Evolutionary conservation across 495 filamentous ascomycete species (phyloP), one percentile per base, ranked within the genome.

Genomic region (Daldinia childiae): DNA sequence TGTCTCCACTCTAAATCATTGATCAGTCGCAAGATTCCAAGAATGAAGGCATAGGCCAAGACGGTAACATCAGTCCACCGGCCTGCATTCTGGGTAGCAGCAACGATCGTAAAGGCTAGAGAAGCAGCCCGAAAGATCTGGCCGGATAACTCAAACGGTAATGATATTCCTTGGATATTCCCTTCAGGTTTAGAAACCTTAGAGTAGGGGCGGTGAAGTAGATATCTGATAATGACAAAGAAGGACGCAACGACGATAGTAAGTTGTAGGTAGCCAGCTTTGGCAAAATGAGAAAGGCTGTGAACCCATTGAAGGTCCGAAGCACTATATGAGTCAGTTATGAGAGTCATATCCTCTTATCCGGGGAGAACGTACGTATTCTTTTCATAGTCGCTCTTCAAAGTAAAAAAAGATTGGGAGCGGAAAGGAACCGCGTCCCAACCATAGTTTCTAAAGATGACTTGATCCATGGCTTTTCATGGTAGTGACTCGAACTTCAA

Each of bases 1-100:
- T 79, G 79, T 32, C 79, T 77, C 81, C 81, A 82, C 66, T 75
- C 73, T 14, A 75, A 48, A 55, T 78, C 72, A 52, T 63, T 73
- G 45, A 69, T 50, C 17, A 82, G 74, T 7, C 81, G 79, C 30
- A 74, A 55, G 43, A 82, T 68, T 36, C 81, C 80, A 8, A 82
- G 68, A 48, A 77, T 19, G 43, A 81, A 79, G 9, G 75, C 79
- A 48, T 79, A 79, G 55, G 67, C 68, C 29, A 79, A 57, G 12
- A 62, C 62, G 15, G 66, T 52, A 19, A 67, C 76, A 65, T 80
- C 74, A 52, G 70, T 64, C 79, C 76, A 78, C 27, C 71, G 73
- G 27, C 64, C 65, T 21, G 45, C 59, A 26, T 65, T 62, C 54
- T 58, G 69, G 21, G 57, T 62, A 9, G 76, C 69, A 11, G 73